Evolutionary conservation across 1,139 yeast species (phyloP).

Genomic region (Williopsis jadinii): DNA sequence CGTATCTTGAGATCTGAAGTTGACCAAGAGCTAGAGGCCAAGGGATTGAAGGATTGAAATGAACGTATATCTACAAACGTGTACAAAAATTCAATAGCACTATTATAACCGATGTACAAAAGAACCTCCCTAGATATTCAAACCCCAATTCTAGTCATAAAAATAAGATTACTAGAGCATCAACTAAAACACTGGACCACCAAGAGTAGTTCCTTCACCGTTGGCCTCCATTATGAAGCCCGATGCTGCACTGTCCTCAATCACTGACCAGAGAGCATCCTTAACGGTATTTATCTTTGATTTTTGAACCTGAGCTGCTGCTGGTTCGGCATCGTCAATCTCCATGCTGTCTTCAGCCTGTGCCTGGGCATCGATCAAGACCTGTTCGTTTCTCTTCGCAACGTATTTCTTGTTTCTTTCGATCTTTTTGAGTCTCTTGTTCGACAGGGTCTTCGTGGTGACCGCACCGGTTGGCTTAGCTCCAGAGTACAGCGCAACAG

Average conservation of each 20-base stretch:
- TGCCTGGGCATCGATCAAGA: slow-evolving; percentile 41
- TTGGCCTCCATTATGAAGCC: slow-evolving; percentile 37
- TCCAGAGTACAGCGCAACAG: slow-evolving; percentile 59
- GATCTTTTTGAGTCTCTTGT: slow-evolving; percentile 75
- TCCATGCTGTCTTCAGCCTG: slow-evolving; percentile 34
- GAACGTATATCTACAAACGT: background rate
- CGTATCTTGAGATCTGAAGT: slow-evolving; percentile 59
- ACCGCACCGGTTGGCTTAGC: slow-evolving; percentile 32
- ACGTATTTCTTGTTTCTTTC: slow-evolving; percentile 73
- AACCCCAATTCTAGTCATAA: too few species aligned
- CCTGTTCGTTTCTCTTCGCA: slow-evolving; percentile 42
- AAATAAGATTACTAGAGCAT: too few species aligned
- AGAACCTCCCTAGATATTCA: too few species aligned
- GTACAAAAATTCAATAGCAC: too few species aligned
- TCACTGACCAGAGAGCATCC: slow-evolving; percentile 61
- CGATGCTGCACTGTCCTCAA: slow-evolving; percentile 44
- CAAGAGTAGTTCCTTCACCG: slow-evolving; percentile 80
- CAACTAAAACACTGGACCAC: slow-evolving; percentile 43
- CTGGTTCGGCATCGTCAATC: slow-evolving; percentile 43
- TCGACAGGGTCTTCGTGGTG: slow-evolving; percentile 60
- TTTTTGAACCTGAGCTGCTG: slow-evolving; percentile 19
- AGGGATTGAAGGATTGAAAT: slow-evolving; percentile 19
- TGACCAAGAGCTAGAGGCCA: slow-evolving; percentile 26
- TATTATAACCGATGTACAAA: too few species aligned
- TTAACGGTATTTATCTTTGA: slow-evolving; percentile 43